Percentiles rank a stretch among this genome's conserved stretches.
Evolutionary conservation across 495 filamentous ascomycete species (phyloP).

Genomic region (Talaromyces liani): DNA sequence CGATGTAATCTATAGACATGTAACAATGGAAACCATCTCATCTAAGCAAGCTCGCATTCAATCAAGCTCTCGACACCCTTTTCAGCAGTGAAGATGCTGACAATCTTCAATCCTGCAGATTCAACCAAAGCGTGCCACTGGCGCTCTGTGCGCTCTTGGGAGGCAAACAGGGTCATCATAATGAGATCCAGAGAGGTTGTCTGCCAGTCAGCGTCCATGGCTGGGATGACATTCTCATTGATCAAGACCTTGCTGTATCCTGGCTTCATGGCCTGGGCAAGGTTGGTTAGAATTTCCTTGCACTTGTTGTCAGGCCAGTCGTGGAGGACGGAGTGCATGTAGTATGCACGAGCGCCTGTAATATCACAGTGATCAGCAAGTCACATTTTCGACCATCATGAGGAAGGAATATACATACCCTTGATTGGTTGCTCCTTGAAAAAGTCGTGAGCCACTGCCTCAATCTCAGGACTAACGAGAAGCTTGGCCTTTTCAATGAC

Average conservation of each 20-base stretch:
- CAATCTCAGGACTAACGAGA: constrained; percentile 16
- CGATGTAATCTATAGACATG: not conserved
- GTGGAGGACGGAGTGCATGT: constrained; percentile 39
- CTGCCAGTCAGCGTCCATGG: constrained; percentile 29
- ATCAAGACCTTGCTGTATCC: constrained; percentile 44
- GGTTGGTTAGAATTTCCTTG: constrained; percentile 32
- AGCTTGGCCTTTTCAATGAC: constrained; percentile 30
- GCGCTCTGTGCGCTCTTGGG: constrained; percentile 28
- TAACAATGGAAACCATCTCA: not conserved
- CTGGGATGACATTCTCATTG: constrained; percentile 45
- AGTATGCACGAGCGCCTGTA: constrained; percentile 32
- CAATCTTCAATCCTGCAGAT: constrained; percentile 56
- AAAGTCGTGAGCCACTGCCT: constrained; percentile 36
- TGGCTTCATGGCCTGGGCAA: constrained; percentile 39
- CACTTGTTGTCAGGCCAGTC: constrained; percentile 42
- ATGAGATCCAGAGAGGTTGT: constrained; percentile 38
- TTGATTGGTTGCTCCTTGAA: constrained; percentile 44
- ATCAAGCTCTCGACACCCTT: constrained; percentile 24
- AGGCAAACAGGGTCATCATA: constrained; percentile 32
- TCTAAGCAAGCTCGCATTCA: constrained; percentile 19
- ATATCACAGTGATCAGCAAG: not conserved
- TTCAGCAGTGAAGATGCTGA: constrained; percentile 25
- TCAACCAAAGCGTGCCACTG: constrained; percentile 26
- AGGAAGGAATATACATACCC: constrained; percentile 14
- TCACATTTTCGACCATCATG: not conserved